Evolutionary conservation across 1,284 basidiomycete genomes (phyloP), one percentile per base, ranked within the genome.

Genomic region (Cystobasidium slooffiae): DNA sequence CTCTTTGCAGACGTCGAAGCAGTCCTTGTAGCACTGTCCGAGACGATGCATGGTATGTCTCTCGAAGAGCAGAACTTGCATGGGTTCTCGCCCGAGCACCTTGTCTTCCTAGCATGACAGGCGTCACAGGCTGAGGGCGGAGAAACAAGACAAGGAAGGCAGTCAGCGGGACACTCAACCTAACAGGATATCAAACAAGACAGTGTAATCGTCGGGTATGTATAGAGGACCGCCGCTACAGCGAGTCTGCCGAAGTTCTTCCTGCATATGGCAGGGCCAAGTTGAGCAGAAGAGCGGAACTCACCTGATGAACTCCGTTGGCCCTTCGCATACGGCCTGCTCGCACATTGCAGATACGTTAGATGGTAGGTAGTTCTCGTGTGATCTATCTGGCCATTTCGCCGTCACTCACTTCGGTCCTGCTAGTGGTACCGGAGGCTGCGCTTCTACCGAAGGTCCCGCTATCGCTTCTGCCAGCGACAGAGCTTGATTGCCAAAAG

Each of bases 281-380:
- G 5, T 22, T 12, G 20, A 12, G n/a, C 62, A 24, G 46, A 18
- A n/a, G 43, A 16, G 14, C 18, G 22, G 14, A 4, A 41, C 66
- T 58, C 53, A 68, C 66, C 66, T 41, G 20, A 20, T 16, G 52
- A 39, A 37, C 46, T 52, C 12, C 66, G 66, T 16, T 68, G 53
- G 37, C 66, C 66, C 31, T 68, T 68, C 12, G 66, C 66, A n/a
- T 68, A 68, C 43, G 66, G 66, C 22, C 66, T 66, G 18, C 31
- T 31, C 31, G 24, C 47, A 20, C 14, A 20, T 1, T 16, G 47
- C 47, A 51, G 47, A 20, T 20, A 51, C 3, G 47, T 51, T 51
- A 51, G 14, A 51, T 51, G 31, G 5, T 31, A 31, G 31, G 5
- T 31, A 31, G 31, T 31, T 31, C 31, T 31, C 31, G 31, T 31